These are phyloP conservation scores for Suzukiozyma palmioleophila DNA, from an alignment of 1,139 yeast genomes.

Conservation along the genomic window DNA sequence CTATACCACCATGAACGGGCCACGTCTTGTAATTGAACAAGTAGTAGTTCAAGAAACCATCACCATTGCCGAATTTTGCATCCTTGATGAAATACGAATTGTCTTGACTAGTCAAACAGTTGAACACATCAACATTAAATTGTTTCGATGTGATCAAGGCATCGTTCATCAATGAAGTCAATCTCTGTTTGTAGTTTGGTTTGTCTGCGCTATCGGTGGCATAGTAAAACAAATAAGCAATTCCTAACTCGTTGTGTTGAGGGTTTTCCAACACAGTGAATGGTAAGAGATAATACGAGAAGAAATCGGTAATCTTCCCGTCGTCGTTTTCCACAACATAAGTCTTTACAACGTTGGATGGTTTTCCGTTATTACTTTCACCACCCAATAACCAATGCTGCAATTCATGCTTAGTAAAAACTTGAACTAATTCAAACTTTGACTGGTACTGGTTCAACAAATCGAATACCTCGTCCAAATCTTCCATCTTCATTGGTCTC, in stretches of 20 bases:
- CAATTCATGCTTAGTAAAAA: conserved; percentile 66
- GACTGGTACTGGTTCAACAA: conserved; percentile 60
- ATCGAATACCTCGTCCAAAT: conserved; percentile 58
- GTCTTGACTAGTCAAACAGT: conserved; percentile 88
- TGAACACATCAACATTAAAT: conserved; percentile 80
- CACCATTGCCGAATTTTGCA: conserved; percentile 89
- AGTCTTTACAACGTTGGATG: conserved; percentile 58
- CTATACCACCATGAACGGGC: conserved; percentile 79
- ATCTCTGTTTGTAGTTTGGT: conserved; percentile 48
- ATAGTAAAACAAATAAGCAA: conserved; percentile 88
- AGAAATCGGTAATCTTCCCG: conserved; percentile 77
- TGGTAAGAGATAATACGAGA: conserved; percentile 85
- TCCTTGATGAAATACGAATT: conserved; percentile 77
- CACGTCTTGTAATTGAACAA: conserved; percentile 84
- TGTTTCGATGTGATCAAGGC: conserved; percentile 73
- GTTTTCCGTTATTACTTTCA: conserved; percentile 14
- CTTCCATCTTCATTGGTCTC: conserved; percentile 57
- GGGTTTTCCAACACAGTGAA: conserved; percentile 75
- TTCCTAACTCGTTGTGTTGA: conserved; percentile 64
- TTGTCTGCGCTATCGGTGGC: conserved; percentile 57
- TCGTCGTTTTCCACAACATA: conserved; percentile 71
- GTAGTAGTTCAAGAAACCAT: conserved; percentile 86
- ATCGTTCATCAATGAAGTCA: conserved; percentile 61
- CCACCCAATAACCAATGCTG: conserved; percentile 75
- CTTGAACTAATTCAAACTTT: conserved; percentile 70